These are phyloP conservation scores for Vigna radiata DNA, from an alignment of 306 rosid genomes.

Conservation along the genomic window DNA sequence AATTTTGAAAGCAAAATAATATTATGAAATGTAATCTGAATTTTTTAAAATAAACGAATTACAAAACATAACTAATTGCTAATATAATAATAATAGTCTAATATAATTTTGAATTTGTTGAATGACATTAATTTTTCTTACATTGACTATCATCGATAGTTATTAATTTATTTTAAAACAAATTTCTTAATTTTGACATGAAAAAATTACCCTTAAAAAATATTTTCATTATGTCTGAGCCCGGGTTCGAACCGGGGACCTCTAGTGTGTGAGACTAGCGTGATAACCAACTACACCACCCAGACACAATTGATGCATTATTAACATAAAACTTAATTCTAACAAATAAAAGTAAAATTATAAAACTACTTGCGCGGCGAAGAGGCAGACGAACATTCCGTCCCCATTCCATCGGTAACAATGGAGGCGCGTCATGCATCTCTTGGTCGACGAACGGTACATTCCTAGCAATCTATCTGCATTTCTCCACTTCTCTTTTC, in stretches of 20 bases:
- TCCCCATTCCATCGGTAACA: constrained; percentile 30
- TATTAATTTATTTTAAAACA: too few relatives aligned
- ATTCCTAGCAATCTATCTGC: background rate
- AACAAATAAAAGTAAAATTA: background rate
- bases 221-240: background rate
- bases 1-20: too few relatives aligned
- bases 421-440: constrained; percentile 90
- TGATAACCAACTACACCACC: constrained; percentile 52
- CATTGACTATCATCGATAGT: too few relatives aligned
- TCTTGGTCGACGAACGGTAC: constrained; percentile 86
- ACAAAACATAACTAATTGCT: too few relatives aligned
- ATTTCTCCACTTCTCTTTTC: background rate
- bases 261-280: constrained; percentile 54
- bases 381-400: constrained; percentile 22
- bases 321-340: too few relatives aligned
- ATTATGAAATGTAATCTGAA: too few relatives aligned
- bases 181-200: too few relatives aligned
- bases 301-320: fast-evolving
- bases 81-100: too few relatives aligned
- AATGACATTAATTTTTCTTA: too few relatives aligned
- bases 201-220: too few relatives aligned
- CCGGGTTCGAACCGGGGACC: constrained; percentile 53
- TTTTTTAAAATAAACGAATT: too few relatives aligned
- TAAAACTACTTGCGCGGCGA: background rate
- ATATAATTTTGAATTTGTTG: too few relatives aligned